Base-by-base conservation (phyloP, 2,329 filamentous ascomycete genomes). In the Westerdykella aurantiaca region DNA sequence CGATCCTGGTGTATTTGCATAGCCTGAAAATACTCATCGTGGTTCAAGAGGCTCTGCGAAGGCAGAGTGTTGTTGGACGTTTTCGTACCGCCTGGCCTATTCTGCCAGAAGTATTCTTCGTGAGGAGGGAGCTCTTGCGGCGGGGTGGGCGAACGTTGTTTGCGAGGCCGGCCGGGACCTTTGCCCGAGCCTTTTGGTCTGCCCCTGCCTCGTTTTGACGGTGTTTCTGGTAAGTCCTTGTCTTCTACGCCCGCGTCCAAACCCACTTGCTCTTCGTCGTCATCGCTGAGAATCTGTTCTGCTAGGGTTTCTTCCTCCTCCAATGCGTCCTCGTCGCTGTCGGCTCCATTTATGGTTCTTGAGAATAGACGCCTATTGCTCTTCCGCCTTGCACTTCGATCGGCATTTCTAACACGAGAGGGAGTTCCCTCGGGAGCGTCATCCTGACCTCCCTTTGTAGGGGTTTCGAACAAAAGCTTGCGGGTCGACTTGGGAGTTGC, bases 41-140 rank as follows among this genome's bases (percentile, higher is more conserved):
- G 90, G 1, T 86, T 89, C 44, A 97, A 80, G 10, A 95, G 73
- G 4, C 80, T 74, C 29, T 94, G 72, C 4, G 84, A 82, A 0
- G 84, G 77, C 5, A 97, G 74, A 0, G 82, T 95, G 52, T 93
- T 93, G 61, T 87, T 85, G 1, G 90, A 96, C 0, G 91, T 95
- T 67, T 90, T 90, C 37, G 81, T 75, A 4, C 82, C 78, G 2
- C 88, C 89, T 0, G 87, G 82, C 38, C 88, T 83, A 63, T 95
- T 96, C 60, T 97, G 88, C 60, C 85, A 87, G 66, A 98, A 97
- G 71, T 94, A 98, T 53, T 86, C 80, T 66, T 97, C 93, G 60
- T 96, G 88, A 0, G 90, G 77, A 5, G 90, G 86, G 2, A 97
- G 76, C 56, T 95, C 80, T 41, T 81, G 78, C 14, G 91, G 88